Base-by-base conservation (phyloP, 306 rosid genomes). In the Luffa acutangula region DNA sequence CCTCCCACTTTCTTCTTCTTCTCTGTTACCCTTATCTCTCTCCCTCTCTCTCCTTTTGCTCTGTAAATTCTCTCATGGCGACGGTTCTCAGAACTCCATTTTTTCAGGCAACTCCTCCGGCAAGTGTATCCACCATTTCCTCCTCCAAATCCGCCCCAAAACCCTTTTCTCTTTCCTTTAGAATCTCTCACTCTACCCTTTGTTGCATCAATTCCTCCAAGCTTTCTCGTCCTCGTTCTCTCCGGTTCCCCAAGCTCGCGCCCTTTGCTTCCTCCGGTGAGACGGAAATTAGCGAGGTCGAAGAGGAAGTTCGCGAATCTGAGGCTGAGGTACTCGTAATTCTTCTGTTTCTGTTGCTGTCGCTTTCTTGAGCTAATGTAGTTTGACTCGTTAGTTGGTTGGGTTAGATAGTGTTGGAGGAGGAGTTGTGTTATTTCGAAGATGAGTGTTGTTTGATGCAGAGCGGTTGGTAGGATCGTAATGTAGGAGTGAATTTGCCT, bases 221-320 rank as follows among this genome's bases (percentile, higher is more conserved):
- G 31, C 57, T 48, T 46, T 78, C 48, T 62, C 73, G 45, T 62
- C 45, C 60, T 62, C 73, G 21, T 62, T 78, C 81, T 78, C 33
- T 59, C 43, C 81, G 81, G n/a, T 46, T 78, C 45, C 58, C 52
- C 5, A 78, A 62, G 60, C 67, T 46, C 13, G 25, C 42, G 6
- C 31, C 74, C 3, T 78, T 62, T 42, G 74, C 73, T 78, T 77
- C 80, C 34, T 57, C 80, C 14, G 81, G 81, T 25, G 74, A 78
- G 31, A 46, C 81, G 46, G 81, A 78, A 62, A 18, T 78, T 46
- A 78, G 31, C 56, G 74, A 78, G 53, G 37, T 66, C 12, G 81
- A 78, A 45, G 80, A 77, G 36, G 73, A 78, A 60, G 34, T 78
- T 78, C 80, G 54, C 9, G 80, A 78, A 48, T 42, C 80, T 43